These are phyloP conservation scores for Lonicera japonica DNA, from an alignment of 129 eudicot species.

Conservation along the genomic window DNA sequence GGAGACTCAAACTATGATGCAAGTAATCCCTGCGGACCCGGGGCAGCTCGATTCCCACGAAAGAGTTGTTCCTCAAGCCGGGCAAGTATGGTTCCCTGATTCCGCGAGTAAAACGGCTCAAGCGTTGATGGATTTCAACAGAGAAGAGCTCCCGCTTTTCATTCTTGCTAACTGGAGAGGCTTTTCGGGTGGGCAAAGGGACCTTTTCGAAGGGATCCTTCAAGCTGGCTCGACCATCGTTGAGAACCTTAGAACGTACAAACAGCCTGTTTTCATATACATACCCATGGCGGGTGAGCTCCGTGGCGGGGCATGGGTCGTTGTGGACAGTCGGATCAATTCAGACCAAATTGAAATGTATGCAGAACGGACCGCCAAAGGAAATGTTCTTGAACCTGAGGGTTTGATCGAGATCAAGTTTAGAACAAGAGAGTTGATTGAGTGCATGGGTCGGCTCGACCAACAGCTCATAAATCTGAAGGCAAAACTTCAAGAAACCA, in stretches of 20 bases:
- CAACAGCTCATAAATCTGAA: slow-evolving; percentile 53
- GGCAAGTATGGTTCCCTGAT: slow-evolving; percentile 99
- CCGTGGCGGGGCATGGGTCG: slow-evolving; percentile 99
- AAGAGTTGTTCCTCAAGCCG: slow-evolving; percentile 97
- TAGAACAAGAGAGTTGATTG: slow-evolving; percentile 56
- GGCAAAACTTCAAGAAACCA: slow-evolving; percentile 40
- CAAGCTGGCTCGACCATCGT: slow-evolving; percentile 98
- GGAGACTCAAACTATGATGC: slow-evolving; percentile 97
- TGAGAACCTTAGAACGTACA: slow-evolving; percentile 84
- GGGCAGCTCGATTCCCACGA: slow-evolving; percentile 98
- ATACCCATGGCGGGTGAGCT: slow-evolving; percentile 93
- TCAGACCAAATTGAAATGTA: slow-evolving; percentile 92
- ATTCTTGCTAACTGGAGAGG: slow-evolving; percentile 99
- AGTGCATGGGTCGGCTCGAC: slow-evolving; percentile 86
- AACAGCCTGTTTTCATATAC: slow-evolving; percentile 90
- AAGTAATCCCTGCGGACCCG: slow-evolving; percentile 94
- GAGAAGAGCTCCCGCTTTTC: slow-evolving; percentile 93
- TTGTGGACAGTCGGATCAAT: slow-evolving; percentile 84
- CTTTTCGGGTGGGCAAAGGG: slow-evolving; percentile 96
- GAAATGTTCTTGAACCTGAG: slow-evolving; percentile 96
- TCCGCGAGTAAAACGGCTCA: slow-evolving; percentile 94
- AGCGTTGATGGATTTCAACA: slow-evolving; percentile 90
- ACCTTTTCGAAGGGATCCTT: slow-evolving; percentile 94
- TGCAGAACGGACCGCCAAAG: slow-evolving; percentile 85
- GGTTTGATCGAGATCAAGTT: slow-evolving; percentile 94